Evolutionary conservation across 1,284 basidiomycete species (phyloP).

Genomic region (Pyrrhoderma noxium): DNA sequence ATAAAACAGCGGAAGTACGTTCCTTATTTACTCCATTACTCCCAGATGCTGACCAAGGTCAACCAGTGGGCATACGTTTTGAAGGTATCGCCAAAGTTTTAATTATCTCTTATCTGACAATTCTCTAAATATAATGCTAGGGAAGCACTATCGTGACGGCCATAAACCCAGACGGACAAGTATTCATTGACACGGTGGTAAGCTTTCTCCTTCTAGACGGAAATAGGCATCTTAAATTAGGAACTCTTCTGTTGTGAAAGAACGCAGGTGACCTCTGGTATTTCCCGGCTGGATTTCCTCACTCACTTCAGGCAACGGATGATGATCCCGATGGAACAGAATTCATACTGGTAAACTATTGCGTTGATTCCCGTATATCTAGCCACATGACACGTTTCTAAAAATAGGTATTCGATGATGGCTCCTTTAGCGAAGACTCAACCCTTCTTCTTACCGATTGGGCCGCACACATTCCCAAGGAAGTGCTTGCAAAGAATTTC

Average conservation of each 20-base stretch:
- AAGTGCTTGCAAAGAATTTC: constrained; percentile 69
- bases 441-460: constrained; percentile 68
- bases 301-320: constrained; percentile 59
- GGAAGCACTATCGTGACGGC: constrained; percentile 57
- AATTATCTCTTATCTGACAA: neutral
- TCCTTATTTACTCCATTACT: constrained; percentile 19
- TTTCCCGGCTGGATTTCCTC: constrained; percentile 61
- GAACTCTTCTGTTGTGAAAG: constrained; percentile 19
- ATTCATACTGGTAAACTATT: constrained; percentile 52
- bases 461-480: constrained; percentile 53
- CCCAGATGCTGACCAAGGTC: constrained; percentile 18
- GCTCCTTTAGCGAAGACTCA: constrained; percentile 57
- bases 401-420: constrained; percentile 53
- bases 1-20: constrained; percentile 55
- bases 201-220: constrained; percentile 27
- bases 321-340: constrained; percentile 51
- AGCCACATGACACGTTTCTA: neutral
- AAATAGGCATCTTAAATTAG: constrained; percentile 2
- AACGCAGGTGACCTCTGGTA: constrained; percentile 44
- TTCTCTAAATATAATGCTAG: constrained; percentile 27
- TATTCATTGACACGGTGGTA: constrained; percentile 54
- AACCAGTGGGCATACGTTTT: constrained; percentile 60
- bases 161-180: constrained; percentile 54
- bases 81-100: constrained; percentile 31
- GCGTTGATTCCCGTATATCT: neutral